phyloP scores from a whole-genome alignment of 2,329 filamentous ascomycete species.

The Fusarium torulosum region DNA sequence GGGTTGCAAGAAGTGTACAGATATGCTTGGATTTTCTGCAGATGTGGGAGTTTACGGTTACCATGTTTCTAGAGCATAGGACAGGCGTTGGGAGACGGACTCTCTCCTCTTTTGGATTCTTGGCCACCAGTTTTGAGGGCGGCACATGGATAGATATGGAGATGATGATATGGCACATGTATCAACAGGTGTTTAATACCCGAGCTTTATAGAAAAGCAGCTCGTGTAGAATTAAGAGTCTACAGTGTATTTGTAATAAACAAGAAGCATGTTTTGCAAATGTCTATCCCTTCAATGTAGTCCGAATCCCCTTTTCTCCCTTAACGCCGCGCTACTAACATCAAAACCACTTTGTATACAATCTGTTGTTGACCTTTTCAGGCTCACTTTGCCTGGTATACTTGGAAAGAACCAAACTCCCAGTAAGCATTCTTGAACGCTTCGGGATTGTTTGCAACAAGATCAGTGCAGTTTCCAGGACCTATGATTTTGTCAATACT shows the following conservation, averaged over 20 bases:
- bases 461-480: slow-evolving; percentile 67
- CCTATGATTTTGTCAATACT: slow-evolving; percentile 52
- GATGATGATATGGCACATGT: slow-evolving; percentile 33
- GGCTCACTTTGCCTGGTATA: slow-evolving; percentile 60
- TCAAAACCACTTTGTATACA: not conserved
- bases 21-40: slow-evolving; percentile 37
- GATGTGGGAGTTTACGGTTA: slow-evolving; percentile 46
- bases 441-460: slow-evolving; percentile 67
- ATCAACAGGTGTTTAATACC: slow-evolving; percentile 41
- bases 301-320: slow-evolving; percentile 3
- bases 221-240: slow-evolving; percentile 31
- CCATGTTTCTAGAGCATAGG: slow-evolving; percentile 51
- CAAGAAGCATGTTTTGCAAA: slow-evolving; percentile 9
- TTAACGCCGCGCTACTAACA: slow-evolving; percentile 44
- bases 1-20: slow-evolving; percentile 38
- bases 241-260: slow-evolving; percentile 23
- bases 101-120: slow-evolving; percentile 47
- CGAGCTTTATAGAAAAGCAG: slow-evolving; percentile 32
- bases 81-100: slow-evolving; percentile 51
- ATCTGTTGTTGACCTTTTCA: not conserved
- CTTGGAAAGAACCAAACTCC: slow-evolving; percentile 72
- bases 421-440: slow-evolving; percentile 72
- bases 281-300: slow-evolving; percentile 8
- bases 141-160: slow-evolving; percentile 22
- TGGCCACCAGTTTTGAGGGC: slow-evolving; percentile 17